Base-by-base conservation (phyloP, 2,329 filamentous ascomycete genomes). In the Alternaria dauci region DNA sequence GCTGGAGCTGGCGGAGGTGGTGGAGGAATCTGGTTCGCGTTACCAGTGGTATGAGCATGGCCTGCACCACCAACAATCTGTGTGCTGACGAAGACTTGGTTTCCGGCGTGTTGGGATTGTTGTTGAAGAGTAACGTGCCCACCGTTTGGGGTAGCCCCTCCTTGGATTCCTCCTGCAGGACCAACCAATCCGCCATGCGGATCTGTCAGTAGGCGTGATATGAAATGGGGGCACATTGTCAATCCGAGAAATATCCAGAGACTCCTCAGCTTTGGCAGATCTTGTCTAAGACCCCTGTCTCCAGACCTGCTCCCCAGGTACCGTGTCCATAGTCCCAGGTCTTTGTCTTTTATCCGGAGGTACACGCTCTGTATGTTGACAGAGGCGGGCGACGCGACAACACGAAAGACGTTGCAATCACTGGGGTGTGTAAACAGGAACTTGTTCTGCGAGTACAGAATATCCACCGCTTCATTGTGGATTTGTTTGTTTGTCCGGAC, bases 371-470 rank as follows among this genome's bases (percentile, higher is more conserved):
- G 67, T 12, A 79, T 74, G 47, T 65, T 60, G 18, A 63, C 55
- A 4, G 75, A 72, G 42, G 67, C 69, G 7, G 69, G 69, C 9
- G 75, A 72, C 14, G 74, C 58, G 25, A 78, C 64, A 44, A 78
- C 68, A 61, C 76, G 72, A 64, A 80, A 80, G 62, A 80, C 75
- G 67, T 76, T 80, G 64, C 73, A 77, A 58, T 80, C 78, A 51
- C 72, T 76, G 7, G 78, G 78, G 52, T 80, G 77, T 5, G 69
- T 72, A 69, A 80, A 80, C 53, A 76, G 65, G 56, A 79, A 77
- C 48, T 72, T 75, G 68, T 79, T 80, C 18, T 52, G 52, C 12
- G 68, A 55, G 64, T 79, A 80, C n/a, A 80, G 69, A 14, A 78
- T 59, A 0, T 73, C 71, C 5, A 70, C 70, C 4, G 76, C 72